These are phyloP conservation scores for Pichia sp. DNA, from an alignment of 1,139 yeast genomes.

Conservation along the genomic window DNA sequence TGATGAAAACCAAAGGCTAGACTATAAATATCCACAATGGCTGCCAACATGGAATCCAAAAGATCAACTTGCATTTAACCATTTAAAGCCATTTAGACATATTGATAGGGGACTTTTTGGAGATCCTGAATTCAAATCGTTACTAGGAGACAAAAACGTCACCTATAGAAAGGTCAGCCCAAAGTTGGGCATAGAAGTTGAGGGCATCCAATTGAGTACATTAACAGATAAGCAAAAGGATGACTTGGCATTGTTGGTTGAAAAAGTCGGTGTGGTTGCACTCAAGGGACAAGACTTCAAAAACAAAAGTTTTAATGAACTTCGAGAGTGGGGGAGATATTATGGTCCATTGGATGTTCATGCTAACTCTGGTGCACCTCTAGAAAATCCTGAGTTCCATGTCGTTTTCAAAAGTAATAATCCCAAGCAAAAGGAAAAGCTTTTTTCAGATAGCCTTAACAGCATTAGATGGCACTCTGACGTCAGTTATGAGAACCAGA, in stretches of 20 bases:
- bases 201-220: constrained; percentile 53
- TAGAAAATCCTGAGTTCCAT: constrained; percentile 54
- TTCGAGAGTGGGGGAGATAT: constrained; percentile 52
- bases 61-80: constrained; percentile 21
- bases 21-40: constrained; percentile 21
- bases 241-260: constrained; percentile 60
- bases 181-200: constrained; percentile 58
- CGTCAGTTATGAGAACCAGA: constrained; percentile 63
- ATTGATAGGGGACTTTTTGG: constrained; percentile 54
- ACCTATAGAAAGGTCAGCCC: constrained; percentile 43
- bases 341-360: constrained; percentile 71
- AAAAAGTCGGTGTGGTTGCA: constrained; percentile 59
- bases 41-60: constrained; percentile 46
- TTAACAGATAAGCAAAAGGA: constrained; percentile 50
- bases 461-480: constrained; percentile 59
- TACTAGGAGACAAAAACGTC: constrained; percentile 42
- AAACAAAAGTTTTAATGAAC: constrained; percentile 49
- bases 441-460: constrained; percentile 36
- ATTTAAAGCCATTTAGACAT: constrained; percentile 42
- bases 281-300: constrained; percentile 63
- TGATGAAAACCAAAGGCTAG: not conserved
- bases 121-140: constrained; percentile 46
- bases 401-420: constrained; percentile 52
- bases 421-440: constrained; percentile 36
- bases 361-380: constrained; percentile 67